Base-by-base conservation (phyloP, 768 basidiomycete genomes). In the Auricularia sp. region DNA sequence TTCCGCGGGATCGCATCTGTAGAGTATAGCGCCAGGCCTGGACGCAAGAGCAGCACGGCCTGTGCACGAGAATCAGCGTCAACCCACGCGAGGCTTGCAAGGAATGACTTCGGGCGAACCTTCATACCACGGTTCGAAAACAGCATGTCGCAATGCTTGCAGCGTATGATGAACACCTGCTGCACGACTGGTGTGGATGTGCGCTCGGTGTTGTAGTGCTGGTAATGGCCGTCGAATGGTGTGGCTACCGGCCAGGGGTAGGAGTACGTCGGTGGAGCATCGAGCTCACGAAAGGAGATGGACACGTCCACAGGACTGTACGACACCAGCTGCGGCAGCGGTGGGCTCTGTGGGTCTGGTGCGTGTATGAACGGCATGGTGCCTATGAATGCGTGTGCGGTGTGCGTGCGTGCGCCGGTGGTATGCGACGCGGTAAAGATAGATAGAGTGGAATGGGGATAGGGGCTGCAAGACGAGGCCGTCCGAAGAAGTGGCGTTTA, bases 81-180 rank as follows among this genome's bases (percentile, higher is more conserved):
- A 35, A 3, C 54, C 33, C 42, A 62, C 29, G 47, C 18, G 63
- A 47, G 33, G 29, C 33, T 10, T 33, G 37, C 42, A 16, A 45
- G 45, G 16, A 63, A 62, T 14, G 24, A 70, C 39, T 14, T 42
- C 39, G 39, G 39, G 39, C 81, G 73, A 69, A 85, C 89, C 82
- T 89, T 89, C 91, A 93, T 93, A 64, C 86, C 91, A 34, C 91
- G 82, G 73, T 93, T 92, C 16, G 90, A 89, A 61, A 93, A 75
- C 71, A 92, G 92, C 21, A 80, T 82, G 36, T 79, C 79, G 72
- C 92, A 93, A 6, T 83, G 79, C 68, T 80, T 84, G 75, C 92
- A 94, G 72, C 89, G 86, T 63, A 94, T 76, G 37, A 89, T 84
- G 85, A 89, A 92, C 63, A 93, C 90, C 16, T 14, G 29, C 16